phyloP scores from a whole-genome alignment of 768 basidiomycete genomes.

The Leccinellum luteum region DNA sequence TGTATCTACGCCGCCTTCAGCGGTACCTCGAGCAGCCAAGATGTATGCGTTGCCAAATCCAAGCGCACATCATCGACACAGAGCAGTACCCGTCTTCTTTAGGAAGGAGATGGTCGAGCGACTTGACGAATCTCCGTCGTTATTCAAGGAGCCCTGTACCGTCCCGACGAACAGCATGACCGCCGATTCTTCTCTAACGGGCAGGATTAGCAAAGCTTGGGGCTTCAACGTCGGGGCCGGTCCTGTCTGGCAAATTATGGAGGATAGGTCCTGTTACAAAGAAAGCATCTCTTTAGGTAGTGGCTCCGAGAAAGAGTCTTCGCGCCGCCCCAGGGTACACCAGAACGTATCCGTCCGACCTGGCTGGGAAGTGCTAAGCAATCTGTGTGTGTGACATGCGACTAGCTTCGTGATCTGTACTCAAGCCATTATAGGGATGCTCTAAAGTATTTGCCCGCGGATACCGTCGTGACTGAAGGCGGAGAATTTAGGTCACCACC shows the following conservation, averaged over 20 bases:
- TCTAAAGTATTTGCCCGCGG: slow-evolving; percentile 57
- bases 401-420: slow-evolving; percentile 1
- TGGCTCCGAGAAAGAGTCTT: slow-evolving; percentile 42
- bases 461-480: slow-evolving; percentile 47
- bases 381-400: slow-evolving; percentile 49
- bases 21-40: slow-evolving; percentile 29
- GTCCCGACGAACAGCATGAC: slow-evolving; percentile 58
- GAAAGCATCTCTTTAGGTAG: slow-evolving; percentile 42
- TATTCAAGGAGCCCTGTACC: slow-evolving; percentile 45
- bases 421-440: slow-evolving; percentile 45
- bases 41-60: slow-evolving; percentile 61
- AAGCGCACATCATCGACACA: slow-evolving; percentile 70
- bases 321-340: slow-evolving; percentile 61
- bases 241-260: slow-evolving; percentile 74
- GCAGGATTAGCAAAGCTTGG: slow-evolving; percentile 65
- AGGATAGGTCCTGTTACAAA: slow-evolving; percentile 78
- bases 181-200: slow-evolving; percentile 42
- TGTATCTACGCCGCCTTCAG: slow-evolving; percentile 3
- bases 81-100: slow-evolving; percentile 59
- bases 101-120: slow-evolving; percentile 55
- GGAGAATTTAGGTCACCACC: slow-evolving; percentile 51
- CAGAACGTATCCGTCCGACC: slow-evolving; percentile 38
- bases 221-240: slow-evolving; percentile 73
- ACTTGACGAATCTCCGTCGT: slow-evolving; percentile 45
- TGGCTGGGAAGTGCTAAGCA: slow-evolving; percentile 45